Evolutionary conservation across 345 rosid genomes (phyloP).

Genomic region (Ceriops tagal): DNA sequence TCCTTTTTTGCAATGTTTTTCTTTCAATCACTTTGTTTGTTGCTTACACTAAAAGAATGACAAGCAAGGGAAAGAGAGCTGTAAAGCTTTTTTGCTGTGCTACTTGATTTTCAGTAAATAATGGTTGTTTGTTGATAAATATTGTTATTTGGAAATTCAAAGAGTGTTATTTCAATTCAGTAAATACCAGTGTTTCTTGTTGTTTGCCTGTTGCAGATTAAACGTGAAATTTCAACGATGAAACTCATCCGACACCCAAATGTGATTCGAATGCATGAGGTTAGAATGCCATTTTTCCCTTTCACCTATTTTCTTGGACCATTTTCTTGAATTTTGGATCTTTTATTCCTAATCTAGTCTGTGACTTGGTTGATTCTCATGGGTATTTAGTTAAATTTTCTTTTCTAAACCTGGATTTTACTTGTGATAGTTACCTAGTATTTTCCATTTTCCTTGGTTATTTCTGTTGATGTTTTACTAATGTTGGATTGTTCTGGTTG

Average conservation of each 20-base stretch:
- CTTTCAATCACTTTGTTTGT: too few relatives aligned
- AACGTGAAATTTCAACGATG: conserved; percentile 95
- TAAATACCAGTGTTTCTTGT: not conserved
- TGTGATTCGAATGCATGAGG: conserved; percentile 96
- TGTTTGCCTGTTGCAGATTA: conserved; percentile 51
- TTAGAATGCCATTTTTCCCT: conserved; percentile 26
- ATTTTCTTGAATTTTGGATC: not conserved
- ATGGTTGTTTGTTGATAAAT: not conserved
- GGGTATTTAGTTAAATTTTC: not conserved
- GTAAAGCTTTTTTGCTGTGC: not conserved
- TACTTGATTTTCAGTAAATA: not conserved
- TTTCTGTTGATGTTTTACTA: conserved; percentile 9
- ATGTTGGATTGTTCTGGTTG: conserved; percentile 20
- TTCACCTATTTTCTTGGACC: not conserved
- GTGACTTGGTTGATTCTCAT: not conserved
- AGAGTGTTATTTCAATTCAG: not conserved
- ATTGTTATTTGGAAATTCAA: not conserved
- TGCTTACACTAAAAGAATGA: too few relatives aligned
- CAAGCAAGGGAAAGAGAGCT: too few relatives aligned
- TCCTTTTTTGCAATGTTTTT: too few relatives aligned
- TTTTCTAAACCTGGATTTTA: not conserved
- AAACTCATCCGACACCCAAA: conserved; percentile 88
- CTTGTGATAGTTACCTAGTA: not conserved
- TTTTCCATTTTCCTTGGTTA: not conserved
- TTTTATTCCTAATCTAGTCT: not conserved